Evolutionary conservation across 495 filamentous ascomycete species (phyloP).

Genomic region (Jackrogersella minutella): DNA sequence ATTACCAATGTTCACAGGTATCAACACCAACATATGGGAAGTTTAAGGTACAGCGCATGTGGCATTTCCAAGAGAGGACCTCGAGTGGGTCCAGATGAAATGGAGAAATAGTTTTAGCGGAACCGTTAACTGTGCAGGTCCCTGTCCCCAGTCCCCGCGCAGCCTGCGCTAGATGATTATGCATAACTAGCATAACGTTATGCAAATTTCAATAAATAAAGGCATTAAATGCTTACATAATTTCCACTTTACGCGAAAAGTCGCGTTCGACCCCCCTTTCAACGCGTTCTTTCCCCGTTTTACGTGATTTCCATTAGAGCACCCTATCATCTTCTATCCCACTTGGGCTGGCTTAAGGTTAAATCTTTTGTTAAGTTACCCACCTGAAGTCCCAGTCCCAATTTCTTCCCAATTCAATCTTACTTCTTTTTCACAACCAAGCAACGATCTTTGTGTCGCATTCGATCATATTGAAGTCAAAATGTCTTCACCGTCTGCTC

Average conservation of each 20-base stretch:
- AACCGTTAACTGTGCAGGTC: too few species aligned
- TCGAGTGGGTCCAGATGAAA: conserved; percentile 13
- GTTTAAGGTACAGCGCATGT: conserved; percentile 33
- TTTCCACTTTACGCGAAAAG: conserved; percentile 42
- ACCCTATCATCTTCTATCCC: conserved; percentile 12
- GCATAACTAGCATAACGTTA: background rate
- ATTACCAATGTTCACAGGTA: conserved; percentile 8
- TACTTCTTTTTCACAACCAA: conserved; percentile 3
- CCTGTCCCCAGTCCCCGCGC: background rate
- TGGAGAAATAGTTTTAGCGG: conserved; percentile 39
- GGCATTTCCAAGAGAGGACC: conserved; percentile 33
- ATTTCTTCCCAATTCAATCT: conserved; percentile 20
- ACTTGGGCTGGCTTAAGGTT: conserved; percentile 3
- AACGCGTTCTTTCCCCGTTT: conserved; percentile 28
- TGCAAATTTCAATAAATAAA: conserved; percentile 6
- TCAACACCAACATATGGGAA: conserved; percentile 7
- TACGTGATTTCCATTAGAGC: conserved; percentile 30
- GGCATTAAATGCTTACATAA: conserved; percentile 23
- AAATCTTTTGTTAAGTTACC: conserved; percentile 1
- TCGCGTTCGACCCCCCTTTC: conserved; percentile 27
- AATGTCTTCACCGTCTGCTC: conserved; percentile 68
- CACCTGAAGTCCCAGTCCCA: too few species aligned
- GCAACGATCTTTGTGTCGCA: background rate
- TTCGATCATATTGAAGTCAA: conserved; percentile 26
- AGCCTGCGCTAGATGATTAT: too few species aligned